Percentiles rank a stretch among this genome's conserved stretches.
These are phyloP conservation scores for Sporothrix pseudoabietina DNA, from an alignment of 2,329 filamentous ascomycete species.

Conservation along the genomic window DNA sequence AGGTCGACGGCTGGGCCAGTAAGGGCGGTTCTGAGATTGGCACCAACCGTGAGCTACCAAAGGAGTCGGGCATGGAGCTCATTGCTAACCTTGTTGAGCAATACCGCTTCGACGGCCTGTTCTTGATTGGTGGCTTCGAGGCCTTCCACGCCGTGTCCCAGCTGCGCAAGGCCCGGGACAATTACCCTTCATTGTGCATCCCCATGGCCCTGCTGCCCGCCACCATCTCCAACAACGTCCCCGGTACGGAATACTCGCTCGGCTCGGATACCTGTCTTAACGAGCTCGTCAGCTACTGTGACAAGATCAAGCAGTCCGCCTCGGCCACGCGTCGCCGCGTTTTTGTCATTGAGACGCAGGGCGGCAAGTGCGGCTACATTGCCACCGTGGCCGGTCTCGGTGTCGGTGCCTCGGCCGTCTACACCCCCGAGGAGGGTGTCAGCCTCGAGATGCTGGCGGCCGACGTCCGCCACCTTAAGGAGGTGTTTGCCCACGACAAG, in stretches of 20 bases:
- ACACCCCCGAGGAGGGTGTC: conserved; percentile 96
- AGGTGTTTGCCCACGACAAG: conserved; percentile 81
- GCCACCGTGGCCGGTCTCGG: conserved; percentile 86
- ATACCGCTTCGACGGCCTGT: conserved; percentile 88
- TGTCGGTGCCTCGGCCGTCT: conserved; percentile 91
- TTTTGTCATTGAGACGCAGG: conserved; percentile 97
- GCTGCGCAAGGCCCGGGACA: conserved; percentile 74
- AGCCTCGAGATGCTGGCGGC: conserved; percentile 87
- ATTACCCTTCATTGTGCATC: conserved; percentile 86
- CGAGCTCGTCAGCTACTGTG: conserved; percentile 90
- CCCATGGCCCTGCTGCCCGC: conserved; percentile 89
- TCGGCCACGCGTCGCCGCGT: conserved; percentile 90
- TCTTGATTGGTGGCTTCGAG: conserved; percentile 93
- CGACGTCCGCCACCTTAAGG: conserved; percentile 85
- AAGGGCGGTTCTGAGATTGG: conserved; percentile 97
- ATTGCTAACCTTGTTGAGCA: conserved; percentile 81
- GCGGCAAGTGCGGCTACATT: conserved; percentile 90
- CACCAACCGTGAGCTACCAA: conserved; percentile 90
- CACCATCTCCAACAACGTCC: conserved; percentile 99
- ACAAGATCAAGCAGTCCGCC: conserved; percentile 96
- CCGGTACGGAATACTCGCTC: conserved; percentile 94
- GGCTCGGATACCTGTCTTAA: conserved; percentile 97
- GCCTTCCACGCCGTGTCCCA: conserved; percentile 91
- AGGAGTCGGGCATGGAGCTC: conserved; percentile 77
- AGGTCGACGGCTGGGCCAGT: conserved; percentile 93